Evolutionary conservation across 2,329 filamentous ascomycete species (phyloP).

Genomic region (Hansfordia pulvinata): DNA sequence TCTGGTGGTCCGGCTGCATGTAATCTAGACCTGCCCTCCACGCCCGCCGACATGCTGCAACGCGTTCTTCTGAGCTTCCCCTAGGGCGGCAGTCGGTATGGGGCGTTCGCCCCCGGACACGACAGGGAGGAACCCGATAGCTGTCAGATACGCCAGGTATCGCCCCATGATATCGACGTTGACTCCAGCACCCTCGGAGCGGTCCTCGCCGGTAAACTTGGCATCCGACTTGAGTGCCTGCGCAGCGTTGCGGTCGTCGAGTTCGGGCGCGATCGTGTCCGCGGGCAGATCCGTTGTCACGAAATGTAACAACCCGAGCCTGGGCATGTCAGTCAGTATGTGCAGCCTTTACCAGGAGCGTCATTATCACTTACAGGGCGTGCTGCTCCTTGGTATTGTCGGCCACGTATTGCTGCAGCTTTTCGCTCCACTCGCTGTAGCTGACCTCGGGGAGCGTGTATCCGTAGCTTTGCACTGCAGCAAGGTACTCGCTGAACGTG

Average conservation of each 20-base stretch:
- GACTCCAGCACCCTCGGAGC: conserved; percentile 40
- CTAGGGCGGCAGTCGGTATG: no score
- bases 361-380: no score
- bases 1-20: no score
- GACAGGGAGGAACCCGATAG: conserved; percentile 49
- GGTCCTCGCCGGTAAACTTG: conserved; percentile 43
- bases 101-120: no score
- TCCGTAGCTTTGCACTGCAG: conserved; percentile 56
- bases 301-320: conserved; percentile 67
- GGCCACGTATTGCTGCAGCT: conserved; percentile 55
- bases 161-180: conserved; percentile 46
- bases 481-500: conserved; percentile 68
- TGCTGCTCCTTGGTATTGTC: conserved; percentile 50
- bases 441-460: conserved; percentile 53
- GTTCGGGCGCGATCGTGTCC: conserved; percentile 57
- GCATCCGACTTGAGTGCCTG: conserved; percentile 50
- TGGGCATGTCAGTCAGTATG: no score
- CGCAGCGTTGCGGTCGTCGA: conserved; percentile 59
- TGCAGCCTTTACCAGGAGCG: no score
- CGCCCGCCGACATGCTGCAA: no score
- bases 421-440: conserved; percentile 56
- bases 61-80: no score
- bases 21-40: no score
- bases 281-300: conserved; percentile 56
- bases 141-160: conserved; percentile 50